A percentile compares a stretch with the other conserved stretches of the same genome.
Evolutionary conservation across 2,329 filamentous ascomycete species (phyloP).

Genomic region (Bipolaris bicolor): DNA sequence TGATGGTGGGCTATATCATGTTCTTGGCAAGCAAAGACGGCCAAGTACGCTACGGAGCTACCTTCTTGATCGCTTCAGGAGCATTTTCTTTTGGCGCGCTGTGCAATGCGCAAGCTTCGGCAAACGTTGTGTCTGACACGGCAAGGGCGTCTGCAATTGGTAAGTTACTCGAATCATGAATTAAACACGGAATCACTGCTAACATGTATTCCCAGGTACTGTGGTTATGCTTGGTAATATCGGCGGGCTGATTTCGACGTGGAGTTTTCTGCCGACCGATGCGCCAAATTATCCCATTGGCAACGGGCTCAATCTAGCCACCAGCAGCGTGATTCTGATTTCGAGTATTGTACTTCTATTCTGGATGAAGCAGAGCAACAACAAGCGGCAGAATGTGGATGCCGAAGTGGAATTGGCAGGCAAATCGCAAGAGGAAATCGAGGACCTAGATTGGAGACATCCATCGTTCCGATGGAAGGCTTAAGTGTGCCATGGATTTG

Average conservation of each 20-base stretch:
- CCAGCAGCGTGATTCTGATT: constrained; percentile 63
- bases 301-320: constrained; percentile 72
- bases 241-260: constrained; percentile 71
- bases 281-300: constrained; percentile 71
- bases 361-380: constrained; percentile 71
- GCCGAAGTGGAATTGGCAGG: constrained; percentile 63
- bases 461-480: constrained; percentile 68
- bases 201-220: constrained; percentile 44
- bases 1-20: constrained; percentile 72
- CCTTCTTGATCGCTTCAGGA: constrained; percentile 70
- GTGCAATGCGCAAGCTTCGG: constrained; percentile 70
- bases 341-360: constrained; percentile 56
- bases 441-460: constrained; percentile 56
- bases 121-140: constrained; percentile 74
- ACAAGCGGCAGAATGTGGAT: constrained; percentile 60
- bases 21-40: constrained; percentile 63
- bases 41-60: constrained; percentile 69
- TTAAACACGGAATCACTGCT: background rate
- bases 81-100: constrained; percentile 69
- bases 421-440: constrained; percentile 42
- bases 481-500: constrained; percentile 17
- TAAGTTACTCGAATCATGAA: background rate
- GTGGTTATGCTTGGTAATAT: constrained; percentile 76
- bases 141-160: constrained; percentile 70
- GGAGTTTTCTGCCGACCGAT: constrained; percentile 69